A percentile compares a stretch with the other conserved stretches of the same genome.
Evolutionary conservation across 1,139 yeast genomes (phyloP).

Genomic region (Candida pseudocylindracea): DNA sequence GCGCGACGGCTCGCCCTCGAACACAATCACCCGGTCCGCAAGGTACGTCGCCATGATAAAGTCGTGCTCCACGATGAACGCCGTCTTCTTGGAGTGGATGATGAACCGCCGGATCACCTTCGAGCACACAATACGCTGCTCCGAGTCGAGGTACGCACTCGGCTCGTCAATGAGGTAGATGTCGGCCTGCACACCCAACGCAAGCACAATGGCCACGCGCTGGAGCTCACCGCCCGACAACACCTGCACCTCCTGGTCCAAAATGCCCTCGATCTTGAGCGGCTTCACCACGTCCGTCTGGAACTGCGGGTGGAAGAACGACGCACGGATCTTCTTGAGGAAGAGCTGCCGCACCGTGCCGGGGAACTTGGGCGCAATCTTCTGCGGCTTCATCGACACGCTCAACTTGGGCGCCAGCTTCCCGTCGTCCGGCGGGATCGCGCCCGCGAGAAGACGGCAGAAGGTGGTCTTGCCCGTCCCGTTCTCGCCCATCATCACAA

Average conservation of each 20-base stretch:
- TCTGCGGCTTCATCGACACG: constrained; percentile 96
- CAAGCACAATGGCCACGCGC: constrained; percentile 92
- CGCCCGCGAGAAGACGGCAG: constrained; percentile 89
- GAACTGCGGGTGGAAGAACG: constrained; percentile 90
- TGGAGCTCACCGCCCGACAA: constrained; percentile 99
- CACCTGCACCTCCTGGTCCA: constrained; percentile 94
- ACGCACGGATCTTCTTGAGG: constrained; percentile 86
- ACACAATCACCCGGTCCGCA: constrained; percentile 96
- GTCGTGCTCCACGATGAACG: constrained; percentile 98
- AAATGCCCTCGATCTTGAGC: constrained; percentile 73
- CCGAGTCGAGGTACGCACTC: constrained; percentile 95
- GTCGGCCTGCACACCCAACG: constrained; percentile 90
- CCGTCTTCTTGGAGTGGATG: constrained; percentile 91
- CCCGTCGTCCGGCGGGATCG: constrained; percentile 47
- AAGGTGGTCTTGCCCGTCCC: constrained; percentile 98
- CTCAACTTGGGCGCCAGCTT: constrained; percentile 61
- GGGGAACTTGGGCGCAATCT: constrained; percentile 93
- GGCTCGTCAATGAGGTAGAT: constrained; percentile 96
- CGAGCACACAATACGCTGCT: constrained; percentile 97
- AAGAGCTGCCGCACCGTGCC: constrained; percentile 97
- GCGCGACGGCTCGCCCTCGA: constrained; percentile 84
- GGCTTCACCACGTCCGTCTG: constrained; percentile 97
- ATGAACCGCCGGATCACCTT: constrained; percentile 95
- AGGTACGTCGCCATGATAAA: constrained; percentile 98
- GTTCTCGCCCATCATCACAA: constrained; percentile 99